phyloP scores from a whole-genome alignment of 352 stramenopile species.

The Globisporangium perplexum region DNA sequence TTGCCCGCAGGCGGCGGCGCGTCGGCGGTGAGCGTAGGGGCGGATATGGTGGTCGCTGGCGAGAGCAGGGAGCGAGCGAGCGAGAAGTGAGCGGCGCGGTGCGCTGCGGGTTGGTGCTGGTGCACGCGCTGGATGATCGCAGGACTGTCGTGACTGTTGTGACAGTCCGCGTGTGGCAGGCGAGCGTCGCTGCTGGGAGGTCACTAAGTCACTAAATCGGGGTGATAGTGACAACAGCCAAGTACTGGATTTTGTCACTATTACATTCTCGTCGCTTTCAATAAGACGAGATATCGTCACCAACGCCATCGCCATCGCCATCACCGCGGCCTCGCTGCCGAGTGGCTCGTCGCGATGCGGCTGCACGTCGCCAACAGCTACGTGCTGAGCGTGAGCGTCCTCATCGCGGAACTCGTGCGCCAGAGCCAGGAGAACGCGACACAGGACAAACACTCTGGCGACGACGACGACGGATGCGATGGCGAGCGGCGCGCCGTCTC shows the following conservation, averaged over 20 bases:
- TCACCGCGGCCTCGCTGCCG: no score
- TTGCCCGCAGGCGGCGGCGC: no score
- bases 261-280: not conserved
- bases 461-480: not conserved
- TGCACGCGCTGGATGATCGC: no score
- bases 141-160: no score
- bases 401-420: slow-evolving; percentile 42
- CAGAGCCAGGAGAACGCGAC: slow-evolving; percentile 30
- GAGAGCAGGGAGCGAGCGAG: not conserved
- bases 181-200: no score
- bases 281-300: no score
- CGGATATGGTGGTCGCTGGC: not conserved
- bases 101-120: no score
- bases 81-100: no score
- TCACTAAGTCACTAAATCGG: no score
- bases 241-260: not conserved
- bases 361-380: slow-evolving; percentile 30
- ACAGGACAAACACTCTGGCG: not conserved
- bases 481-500: slow-evolving; percentile 13
- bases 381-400: slow-evolving; percentile 38
- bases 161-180: no score
- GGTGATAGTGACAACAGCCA: not conserved
- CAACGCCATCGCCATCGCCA: no score
- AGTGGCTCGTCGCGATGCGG: no score
- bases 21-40: not conserved